phyloP scores from a whole-genome alignment of 352 stramenopile genomes.

The Plasmopara muralis region DNA sequence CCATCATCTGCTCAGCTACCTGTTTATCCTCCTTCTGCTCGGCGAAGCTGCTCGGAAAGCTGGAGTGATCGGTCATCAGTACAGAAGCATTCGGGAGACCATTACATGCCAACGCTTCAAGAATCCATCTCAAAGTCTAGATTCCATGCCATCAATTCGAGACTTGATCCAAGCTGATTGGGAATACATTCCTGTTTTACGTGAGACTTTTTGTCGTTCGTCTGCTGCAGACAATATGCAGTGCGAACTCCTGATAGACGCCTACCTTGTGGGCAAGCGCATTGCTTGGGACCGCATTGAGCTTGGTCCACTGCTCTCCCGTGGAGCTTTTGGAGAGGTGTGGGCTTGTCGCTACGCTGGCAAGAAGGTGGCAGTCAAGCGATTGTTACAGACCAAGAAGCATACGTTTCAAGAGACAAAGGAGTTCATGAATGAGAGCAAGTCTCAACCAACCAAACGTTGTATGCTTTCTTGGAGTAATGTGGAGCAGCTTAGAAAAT shows the following conservation, averaged over 20 bases:
- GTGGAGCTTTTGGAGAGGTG: constrained; percentile 50
- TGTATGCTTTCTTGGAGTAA: constrained; percentile 39
- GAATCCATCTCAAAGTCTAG: constrained; percentile 14
- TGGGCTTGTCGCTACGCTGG: constrained; percentile 38
- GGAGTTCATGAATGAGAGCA: constrained; percentile 40
- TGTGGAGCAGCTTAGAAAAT: constrained; percentile 41
- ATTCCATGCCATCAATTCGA: constrained; percentile 16
- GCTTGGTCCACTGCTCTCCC: constrained; percentile 31
- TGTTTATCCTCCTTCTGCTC: not conserved
- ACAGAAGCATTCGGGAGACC: not conserved
- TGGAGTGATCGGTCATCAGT: constrained; percentile 1
- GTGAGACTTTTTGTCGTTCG: constrained; percentile 24
- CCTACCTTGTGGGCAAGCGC: constrained; percentile 24
- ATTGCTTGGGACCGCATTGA: constrained; percentile 39
- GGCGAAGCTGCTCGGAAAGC: constrained; percentile 10
- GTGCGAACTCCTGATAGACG: constrained; percentile 32
- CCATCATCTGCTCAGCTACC: constrained; percentile 2
- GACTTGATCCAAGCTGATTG: constrained; percentile 21
- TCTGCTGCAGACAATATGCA: constrained; percentile 22
- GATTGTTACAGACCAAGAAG: constrained; percentile 31
- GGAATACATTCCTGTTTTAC: constrained; percentile 18
- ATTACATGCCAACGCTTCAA: constrained; percentile 15
- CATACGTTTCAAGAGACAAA: constrained; percentile 36
- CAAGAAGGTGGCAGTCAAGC: constrained; percentile 40
- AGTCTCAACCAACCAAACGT: constrained; percentile 41